A percentile compares a stretch with the other conserved stretches of the same genome.
phyloP scores from a whole-genome alignment of 306 rosid genomes.

The Mimosa pudica region DNA sequence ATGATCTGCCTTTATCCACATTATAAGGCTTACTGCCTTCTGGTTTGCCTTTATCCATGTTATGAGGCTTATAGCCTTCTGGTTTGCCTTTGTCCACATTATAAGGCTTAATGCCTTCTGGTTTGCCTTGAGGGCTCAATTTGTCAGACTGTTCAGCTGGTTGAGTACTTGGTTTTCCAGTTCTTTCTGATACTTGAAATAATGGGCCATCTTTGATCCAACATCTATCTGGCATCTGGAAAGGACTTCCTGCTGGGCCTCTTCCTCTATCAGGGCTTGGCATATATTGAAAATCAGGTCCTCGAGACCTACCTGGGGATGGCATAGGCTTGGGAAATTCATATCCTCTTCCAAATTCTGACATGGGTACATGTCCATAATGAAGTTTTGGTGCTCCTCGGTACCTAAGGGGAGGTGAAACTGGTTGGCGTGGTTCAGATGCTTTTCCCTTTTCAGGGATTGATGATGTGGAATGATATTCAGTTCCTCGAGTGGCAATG shows the following conservation, averaged over 20 bases:
- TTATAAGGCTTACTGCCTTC: no score
- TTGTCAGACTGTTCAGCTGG: constrained; percentile 45
- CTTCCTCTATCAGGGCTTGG: constrained; percentile 25
- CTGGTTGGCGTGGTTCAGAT: background rate
- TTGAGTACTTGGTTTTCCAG: constrained; percentile 59
- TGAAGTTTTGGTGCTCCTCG: constrained; percentile 30
- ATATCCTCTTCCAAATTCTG: constrained; percentile 29
- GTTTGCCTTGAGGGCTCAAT: constrained; percentile 41
- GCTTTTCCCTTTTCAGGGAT: constrained; percentile 31
- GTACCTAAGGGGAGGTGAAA: background rate
- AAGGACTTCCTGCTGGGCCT: constrained; percentile 32
- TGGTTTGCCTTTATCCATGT: no score
- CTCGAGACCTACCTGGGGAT: constrained; percentile 7
- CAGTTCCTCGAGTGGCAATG: constrained; percentile 34
- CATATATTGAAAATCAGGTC: constrained; percentile 21
- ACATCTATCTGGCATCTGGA: constrained; percentile 38
- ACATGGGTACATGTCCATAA: background rate
- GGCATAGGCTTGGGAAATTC: background rate
- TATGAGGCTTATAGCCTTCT: no score
- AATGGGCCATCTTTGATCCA: constrained; percentile 43
- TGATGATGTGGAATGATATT: background rate
- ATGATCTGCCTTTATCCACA: constrained; percentile 57
- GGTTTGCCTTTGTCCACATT: constrained; percentile 46
- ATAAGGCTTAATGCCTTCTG: no score
- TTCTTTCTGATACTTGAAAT: constrained; percentile 44